Percentiles rank a stretch among this genome's conserved stretches.
phyloP scores from a whole-genome alignment of 192 early-diverging fungal species.

The Geranomyces variabilis region DNA sequence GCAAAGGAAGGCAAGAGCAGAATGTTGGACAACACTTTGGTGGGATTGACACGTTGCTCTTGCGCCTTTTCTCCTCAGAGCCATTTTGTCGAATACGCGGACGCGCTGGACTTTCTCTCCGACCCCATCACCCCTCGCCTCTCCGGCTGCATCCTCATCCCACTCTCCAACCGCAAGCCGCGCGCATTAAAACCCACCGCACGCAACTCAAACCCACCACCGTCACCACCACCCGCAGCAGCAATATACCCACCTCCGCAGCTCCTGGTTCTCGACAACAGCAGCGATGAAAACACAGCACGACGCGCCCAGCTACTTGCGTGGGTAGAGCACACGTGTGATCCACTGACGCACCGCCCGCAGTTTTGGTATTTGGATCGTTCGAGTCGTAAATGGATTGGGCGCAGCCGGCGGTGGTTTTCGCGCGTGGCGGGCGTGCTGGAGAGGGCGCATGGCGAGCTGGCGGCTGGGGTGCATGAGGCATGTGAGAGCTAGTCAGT shows the following conservation, averaged over 20 bases:
- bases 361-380: conserved; percentile 12
- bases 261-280: background rate
- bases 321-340: background rate
- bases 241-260: conserved; percentile 6
- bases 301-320: background rate
- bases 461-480: background rate
- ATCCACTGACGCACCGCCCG: background rate
- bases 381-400: background rate
- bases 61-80: conserved; percentile 2
- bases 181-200: background rate
- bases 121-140: conserved; percentile 12
- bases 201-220: background rate
- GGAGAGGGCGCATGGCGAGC: background rate
- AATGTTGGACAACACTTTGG: background rate
- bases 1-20: background rate
- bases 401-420: conserved; percentile 16
- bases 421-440: background rate
- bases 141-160: conserved; percentile 12
- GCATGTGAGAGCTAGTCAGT: no score
- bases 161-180: background rate
- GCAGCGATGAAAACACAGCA: background rate
- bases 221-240: background rate
- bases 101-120: conserved; percentile 6
- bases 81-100: conserved; percentile 24
- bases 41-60: background rate